Base-by-base conservation (phyloP, 768 basidiomycete species). In the Pleurotus giganteus region DNA sequence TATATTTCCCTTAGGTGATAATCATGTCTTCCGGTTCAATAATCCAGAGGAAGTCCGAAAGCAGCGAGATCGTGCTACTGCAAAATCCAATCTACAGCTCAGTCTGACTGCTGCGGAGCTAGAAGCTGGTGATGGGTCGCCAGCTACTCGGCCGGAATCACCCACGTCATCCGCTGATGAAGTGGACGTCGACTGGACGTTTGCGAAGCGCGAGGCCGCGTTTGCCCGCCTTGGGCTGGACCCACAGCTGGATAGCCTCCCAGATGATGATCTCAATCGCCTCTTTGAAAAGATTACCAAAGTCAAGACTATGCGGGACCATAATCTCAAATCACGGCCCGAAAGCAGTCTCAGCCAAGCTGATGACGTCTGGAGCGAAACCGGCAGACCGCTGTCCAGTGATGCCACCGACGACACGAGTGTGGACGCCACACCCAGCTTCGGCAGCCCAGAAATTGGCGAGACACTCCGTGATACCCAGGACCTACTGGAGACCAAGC, bases 11-110 rank as follows among this genome's bases (percentile, higher is more conserved):
- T 44, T 57, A 92, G 91, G 96, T 52, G 95, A 98, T 61, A 87
- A 94, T 60, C 97, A 99, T 73, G 94, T 98, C 54, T 99, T 99
- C 71, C 84, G 97, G 15, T 98, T 97, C 72, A 98, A 91, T 65
- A 90, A 96, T 64, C 94, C 94, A 0, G 92, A 94, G 69, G 92
- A 94, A 70, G 94, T 95, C 58, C 90, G 94, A 59, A 94, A 91
- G 65, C 89, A 85, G 63, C 85, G 94, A 39, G 89, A 95, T 69
- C 85, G 91, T 37, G 88, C 87, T 2, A 86, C 83, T 8, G 78
- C 81, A 51, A 86, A 81, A 66, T 89, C 89, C 19, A 86, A 79
- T 66, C 68, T 89, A 65, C 83, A 84, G 53, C 71, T 83, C 60
- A 86, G 82, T 58, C 67, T 85, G 23, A 79, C 86, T 34, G 87